These are phyloP conservation scores for Knoxdaviesia proteae DNA, from an alignment of 2,329 filamentous ascomycete species.

Conservation along the genomic window DNA sequence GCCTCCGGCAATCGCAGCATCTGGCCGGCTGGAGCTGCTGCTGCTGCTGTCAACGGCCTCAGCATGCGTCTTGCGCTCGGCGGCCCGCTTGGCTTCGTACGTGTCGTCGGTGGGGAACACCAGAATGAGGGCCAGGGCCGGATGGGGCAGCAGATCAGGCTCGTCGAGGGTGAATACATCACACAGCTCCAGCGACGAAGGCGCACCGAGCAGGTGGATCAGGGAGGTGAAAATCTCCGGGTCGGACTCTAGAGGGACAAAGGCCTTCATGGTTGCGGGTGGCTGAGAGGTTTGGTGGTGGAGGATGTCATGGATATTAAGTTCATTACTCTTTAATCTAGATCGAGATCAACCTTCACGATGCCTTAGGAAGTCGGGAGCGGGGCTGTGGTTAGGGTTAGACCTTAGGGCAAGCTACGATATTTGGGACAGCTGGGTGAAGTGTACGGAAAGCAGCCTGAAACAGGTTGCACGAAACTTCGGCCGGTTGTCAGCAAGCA, in stretches of 20 bases:
- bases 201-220: conserved; percentile 50
- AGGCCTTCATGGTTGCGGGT: conserved; percentile 9
- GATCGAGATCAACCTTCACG: no score
- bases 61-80: conserved; percentile 7
- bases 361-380: no score
- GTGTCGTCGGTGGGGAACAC: conserved; percentile 45
- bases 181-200: conserved; percentile 47
- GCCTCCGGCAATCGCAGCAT: conserved; percentile 18
- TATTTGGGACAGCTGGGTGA: no score
- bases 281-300: no score
- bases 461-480: no score
- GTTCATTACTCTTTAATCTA: no score
- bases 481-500: no score
- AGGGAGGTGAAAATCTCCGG: conserved; percentile 60
- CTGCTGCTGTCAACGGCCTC: conserved; percentile 12
- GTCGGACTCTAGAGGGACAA: conserved; percentile 34
- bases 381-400: no score
- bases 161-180: conserved; percentile 71
- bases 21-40: no score
- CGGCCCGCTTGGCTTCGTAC: conserved; percentile 17
- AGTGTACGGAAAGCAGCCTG: no score
- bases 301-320: no score
- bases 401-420: no score
- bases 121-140: conserved; percentile 56
- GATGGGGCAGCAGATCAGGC: conserved; percentile 55